Base-by-base conservation (phyloP, 169 alveolate genomes). In the Prorocentrum cordatum region DNA sequence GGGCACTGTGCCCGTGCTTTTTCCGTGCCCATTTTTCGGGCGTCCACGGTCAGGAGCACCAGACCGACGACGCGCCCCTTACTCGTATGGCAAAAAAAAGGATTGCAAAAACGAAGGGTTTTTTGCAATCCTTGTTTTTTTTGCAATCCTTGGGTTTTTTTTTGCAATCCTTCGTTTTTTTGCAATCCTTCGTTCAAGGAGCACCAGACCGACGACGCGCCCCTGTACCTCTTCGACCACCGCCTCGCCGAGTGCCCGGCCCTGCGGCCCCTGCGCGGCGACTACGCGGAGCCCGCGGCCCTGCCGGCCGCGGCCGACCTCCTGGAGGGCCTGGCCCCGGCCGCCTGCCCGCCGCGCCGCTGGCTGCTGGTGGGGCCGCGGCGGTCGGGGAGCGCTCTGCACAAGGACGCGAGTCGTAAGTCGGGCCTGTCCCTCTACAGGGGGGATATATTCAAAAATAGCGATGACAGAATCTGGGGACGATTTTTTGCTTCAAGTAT, bases 311-410 rank as follows among this genome's bases (percentile, higher is more conserved):
- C 4, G 64, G 24, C 32, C 64, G 64, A 73, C 67, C 50, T 73
- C 36, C 29, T 73, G 32, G 84, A n/a, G 32, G 35, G 3, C 22
- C 68, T 73, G 35, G 3, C 22, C 68, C 47, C 33, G 84, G 70
- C 1, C 10, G 64, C 64, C 29, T 54, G 64, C 64, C 84, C 84
- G 10, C 84, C 84, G 10, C 47, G 31, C 50, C 68, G 84, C 6
- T 73, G 84, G 84, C 70, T 73, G 35, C 50, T 73, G 68, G 36
- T 73, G 29, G 84, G 84, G n/a, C 84, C 84, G 14, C 67, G 68
- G 24, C 67, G 84, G 2, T 73, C 84, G 18, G 84, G 84, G 12
- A 73, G 84, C 84, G 35, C 84, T 14, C 33, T 73, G 26, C 84
- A 73, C 68, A 73, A 73, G 42, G 84, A 3, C 27, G 38, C 58